These are phyloP conservation scores for Galerina marginata DNA, from an alignment of 768 basidiomycete species.

Conservation along the genomic window DNA sequence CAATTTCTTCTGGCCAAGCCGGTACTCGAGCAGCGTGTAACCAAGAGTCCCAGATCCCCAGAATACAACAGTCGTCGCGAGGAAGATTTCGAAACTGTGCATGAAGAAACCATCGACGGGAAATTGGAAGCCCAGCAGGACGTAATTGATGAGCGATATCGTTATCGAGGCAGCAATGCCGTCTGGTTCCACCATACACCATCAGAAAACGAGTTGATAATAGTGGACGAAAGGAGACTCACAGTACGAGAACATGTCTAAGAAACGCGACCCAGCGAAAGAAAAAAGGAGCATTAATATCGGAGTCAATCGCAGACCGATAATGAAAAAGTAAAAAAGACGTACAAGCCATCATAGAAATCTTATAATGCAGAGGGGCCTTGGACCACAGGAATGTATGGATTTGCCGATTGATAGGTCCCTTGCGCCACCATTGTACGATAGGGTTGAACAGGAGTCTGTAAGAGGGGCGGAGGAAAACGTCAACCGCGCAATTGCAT, in stretches of 20 bases:
- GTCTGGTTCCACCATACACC: conserved; percentile 30
- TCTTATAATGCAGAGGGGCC: conserved; percentile 83
- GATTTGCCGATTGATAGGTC: conserved; percentile 80
- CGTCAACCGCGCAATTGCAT: not conserved
- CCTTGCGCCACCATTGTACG: conserved; percentile 73
- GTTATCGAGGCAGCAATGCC: conserved; percentile 73
- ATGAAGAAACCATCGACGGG: conserved; percentile 78
- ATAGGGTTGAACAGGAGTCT: conserved; percentile 86
- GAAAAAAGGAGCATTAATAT: conserved; percentile 1
- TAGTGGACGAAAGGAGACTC: conserved; percentile 17
- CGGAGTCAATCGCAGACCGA: not conserved
- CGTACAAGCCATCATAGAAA: conserved; percentile 74
- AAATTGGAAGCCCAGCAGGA: conserved; percentile 75
- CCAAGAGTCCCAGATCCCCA: conserved; percentile 75
- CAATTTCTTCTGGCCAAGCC: conserved; percentile 62
- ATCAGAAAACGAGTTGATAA: conserved; percentile 5
- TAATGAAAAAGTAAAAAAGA: conserved; percentile 15
- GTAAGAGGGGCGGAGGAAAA: conserved; percentile 29
- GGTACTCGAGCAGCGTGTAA: conserved; percentile 75
- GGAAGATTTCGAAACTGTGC: conserved; percentile 82
- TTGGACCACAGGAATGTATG: conserved; percentile 76
- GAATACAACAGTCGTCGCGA: conserved; percentile 79
- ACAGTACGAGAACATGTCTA: conserved; percentile 64
- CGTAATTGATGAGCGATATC: conserved; percentile 74
- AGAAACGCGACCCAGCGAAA: not conserved